Conservation (phyloP, 208 protist genomes). For the Acanthamoeba lenticulata region DNA sequence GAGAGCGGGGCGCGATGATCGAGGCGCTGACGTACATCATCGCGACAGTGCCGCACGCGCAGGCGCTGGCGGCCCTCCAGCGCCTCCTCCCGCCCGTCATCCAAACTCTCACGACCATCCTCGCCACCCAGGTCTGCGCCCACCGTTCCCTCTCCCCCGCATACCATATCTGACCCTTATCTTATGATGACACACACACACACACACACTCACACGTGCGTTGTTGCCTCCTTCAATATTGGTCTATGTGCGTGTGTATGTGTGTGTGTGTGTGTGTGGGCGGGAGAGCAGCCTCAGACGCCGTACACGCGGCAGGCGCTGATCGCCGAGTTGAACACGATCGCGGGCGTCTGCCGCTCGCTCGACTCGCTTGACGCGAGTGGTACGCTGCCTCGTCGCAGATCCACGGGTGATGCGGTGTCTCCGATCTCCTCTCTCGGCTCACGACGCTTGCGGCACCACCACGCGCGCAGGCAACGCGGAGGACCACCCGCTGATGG, state of each 20-base stretch:
- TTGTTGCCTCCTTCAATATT: no score
- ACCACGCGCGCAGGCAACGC: background rate
- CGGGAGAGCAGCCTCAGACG: background rate
- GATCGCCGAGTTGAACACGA: background rate
- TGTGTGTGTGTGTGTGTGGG: no score
- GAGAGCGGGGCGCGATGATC: background rate
- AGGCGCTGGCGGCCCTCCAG: background rate
- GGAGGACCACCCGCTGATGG: background rate
- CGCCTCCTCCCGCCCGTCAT: background rate
- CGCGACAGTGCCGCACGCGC: background rate
- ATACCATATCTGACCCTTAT: no score
- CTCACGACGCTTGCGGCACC: background rate
- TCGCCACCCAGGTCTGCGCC: background rate
- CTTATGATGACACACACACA: no score
- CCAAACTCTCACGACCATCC: background rate
- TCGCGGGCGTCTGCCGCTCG: background rate
- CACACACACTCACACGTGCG: no score
- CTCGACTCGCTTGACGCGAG: no score
- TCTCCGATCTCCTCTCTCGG: background rate
- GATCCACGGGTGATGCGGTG: no score
- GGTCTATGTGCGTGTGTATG: no score
- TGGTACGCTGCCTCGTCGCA: no score
- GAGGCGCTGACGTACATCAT: conserved; percentile 1
- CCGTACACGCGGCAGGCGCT: background rate
- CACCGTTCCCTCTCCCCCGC: no score